Percentiles rank a stretch among this genome's conserved stretches.
Conservation (phyloP, 306 rosid genomes). For the Begonia fuchsioides region DNA sequence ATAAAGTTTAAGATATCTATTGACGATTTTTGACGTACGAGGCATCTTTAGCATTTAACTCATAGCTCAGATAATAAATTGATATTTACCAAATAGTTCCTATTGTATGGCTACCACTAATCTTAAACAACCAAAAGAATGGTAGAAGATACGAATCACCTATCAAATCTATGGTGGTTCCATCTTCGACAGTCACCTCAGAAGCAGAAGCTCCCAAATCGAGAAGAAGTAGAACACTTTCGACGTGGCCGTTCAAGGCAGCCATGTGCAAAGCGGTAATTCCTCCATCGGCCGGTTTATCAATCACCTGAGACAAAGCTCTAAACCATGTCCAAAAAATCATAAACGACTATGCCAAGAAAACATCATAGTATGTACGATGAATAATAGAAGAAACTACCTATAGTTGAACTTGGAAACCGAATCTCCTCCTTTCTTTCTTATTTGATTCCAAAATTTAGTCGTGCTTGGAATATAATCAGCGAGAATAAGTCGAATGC, state of each 20-base stretch:
- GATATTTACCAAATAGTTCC: too few relatives aligned
- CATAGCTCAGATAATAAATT: too few relatives aligned
- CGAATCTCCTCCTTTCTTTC: constrained; percentile 22
- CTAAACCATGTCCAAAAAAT: constrained; percentile 25
- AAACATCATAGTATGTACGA: constrained; percentile 5
- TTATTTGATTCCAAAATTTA: constrained; percentile 41
- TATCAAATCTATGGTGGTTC: constrained; percentile 77
- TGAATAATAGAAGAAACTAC: constrained; percentile 27
- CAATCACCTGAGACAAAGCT: constrained; percentile 48
- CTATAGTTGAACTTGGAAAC: constrained; percentile 44
- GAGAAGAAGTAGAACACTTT: constrained; percentile 66
- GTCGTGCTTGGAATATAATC: constrained; percentile 77
- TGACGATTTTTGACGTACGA: too few relatives aligned
- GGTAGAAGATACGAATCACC: constrained; percentile 31
- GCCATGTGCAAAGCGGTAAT: constrained; percentile 97
- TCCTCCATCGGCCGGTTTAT: constrained; percentile 86
- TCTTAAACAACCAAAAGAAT: neutral
- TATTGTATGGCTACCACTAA: too few relatives aligned
- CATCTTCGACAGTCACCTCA: constrained; percentile 69
- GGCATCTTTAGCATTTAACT: too few relatives aligned
- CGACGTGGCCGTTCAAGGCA: constrained; percentile 81
- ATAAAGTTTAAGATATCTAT: too few relatives aligned
- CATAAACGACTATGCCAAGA: constrained; percentile 9
- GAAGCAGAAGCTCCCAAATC: constrained; percentile 85
- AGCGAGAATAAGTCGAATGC: constrained; percentile 64